These are phyloP conservation scores for Prillingera fragicola DNA, from an alignment of 1,284 basidiomycete genomes.

Conservation along the genomic window DNA sequence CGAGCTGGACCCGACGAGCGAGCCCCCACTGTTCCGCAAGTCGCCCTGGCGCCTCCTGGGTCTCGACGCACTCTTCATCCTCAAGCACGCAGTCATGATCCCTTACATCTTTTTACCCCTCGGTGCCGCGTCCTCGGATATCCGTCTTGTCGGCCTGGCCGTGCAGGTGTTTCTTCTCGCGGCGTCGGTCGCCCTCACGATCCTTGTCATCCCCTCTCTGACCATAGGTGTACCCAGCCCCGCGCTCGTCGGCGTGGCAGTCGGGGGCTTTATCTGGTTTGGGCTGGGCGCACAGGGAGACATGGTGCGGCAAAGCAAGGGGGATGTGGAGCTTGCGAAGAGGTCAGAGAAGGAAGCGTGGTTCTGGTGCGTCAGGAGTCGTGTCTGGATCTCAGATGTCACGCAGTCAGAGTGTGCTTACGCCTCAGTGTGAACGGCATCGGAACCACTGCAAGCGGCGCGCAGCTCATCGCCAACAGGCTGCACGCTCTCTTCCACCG, in stretches of 20 bases:
- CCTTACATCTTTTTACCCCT: slow-evolving; percentile 18
- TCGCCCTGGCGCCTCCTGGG: slow-evolving; percentile 4
- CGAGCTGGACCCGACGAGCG: neutral
- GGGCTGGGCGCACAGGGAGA: slow-evolving; percentile 4
- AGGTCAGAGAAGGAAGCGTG: slow-evolving; percentile 20
- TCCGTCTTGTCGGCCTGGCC: slow-evolving; percentile 8
- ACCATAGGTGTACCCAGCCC: neutral
- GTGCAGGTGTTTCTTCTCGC: slow-evolving; percentile 18
- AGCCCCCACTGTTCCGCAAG: slow-evolving; percentile 5
- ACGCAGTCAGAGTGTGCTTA: neutral
- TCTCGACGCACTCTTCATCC: slow-evolving; percentile 14
- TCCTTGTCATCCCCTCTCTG: slow-evolving; percentile 5
- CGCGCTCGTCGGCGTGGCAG: neutral
- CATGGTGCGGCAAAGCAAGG: slow-evolving; percentile 1
- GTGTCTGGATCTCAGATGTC: neutral
- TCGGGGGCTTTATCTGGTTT: slow-evolving; percentile 6
- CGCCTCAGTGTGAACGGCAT: slow-evolving; percentile 35
- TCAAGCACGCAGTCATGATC: slow-evolving; percentile 9
- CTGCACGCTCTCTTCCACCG: slow-evolving; percentile 28
- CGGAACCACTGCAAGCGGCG: slow-evolving; percentile 22
- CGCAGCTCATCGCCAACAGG: slow-evolving; percentile 20
- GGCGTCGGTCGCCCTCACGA: slow-evolving; percentile 18
- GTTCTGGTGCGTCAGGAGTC: slow-evolving; percentile 29
- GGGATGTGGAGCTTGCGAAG: neutral
- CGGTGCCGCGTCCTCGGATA: slow-evolving; percentile 7